phyloP scores from a whole-genome alignment of 805 yeast species.

The Phaffomyces antillensis region DNA sequence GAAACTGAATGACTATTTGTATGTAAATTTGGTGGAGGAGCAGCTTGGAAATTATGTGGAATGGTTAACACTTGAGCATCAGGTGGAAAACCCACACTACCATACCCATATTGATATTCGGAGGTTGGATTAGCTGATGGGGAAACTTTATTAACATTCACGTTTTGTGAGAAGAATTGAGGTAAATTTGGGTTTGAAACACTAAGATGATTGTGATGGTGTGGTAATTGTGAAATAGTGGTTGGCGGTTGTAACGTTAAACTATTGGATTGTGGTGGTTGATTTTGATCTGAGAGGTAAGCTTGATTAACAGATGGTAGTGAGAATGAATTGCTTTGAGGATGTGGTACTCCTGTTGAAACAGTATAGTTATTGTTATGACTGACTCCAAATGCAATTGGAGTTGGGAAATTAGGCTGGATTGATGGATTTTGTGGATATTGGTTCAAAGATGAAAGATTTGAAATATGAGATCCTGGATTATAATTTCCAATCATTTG shows the following conservation, averaged over 20 bases:
- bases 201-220: not conserved
- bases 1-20: constrained; percentile 4
- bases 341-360: not conserved
- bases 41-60: not conserved
- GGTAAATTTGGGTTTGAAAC: not conserved
- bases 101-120: not conserved
- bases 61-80: too few species aligned
- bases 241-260: not conserved
- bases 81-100: too few species aligned
- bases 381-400: not conserved
- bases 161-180: too few species aligned
- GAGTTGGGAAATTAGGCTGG: not conserved
- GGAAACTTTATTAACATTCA: too few species aligned
- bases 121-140: too few species aligned
- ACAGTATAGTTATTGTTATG: constrained; percentile 6
- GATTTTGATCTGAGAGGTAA: not conserved
- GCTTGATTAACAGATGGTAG: constrained; percentile 9
- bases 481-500: too few species aligned
- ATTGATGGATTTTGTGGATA: not conserved
- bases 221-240: constrained; percentile 2
- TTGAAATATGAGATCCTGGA: too few species aligned
- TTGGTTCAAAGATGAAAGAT: not conserved
- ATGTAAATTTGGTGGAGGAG: not conserved
- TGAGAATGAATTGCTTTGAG: constrained; percentile 5
- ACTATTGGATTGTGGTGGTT: constrained; percentile 3